A percentile compares a stretch with the other conserved stretches of the same genome.
phyloP scores from a whole-genome alignment of 805 yeast species.

The Ascoidea asiatica region DNA sequence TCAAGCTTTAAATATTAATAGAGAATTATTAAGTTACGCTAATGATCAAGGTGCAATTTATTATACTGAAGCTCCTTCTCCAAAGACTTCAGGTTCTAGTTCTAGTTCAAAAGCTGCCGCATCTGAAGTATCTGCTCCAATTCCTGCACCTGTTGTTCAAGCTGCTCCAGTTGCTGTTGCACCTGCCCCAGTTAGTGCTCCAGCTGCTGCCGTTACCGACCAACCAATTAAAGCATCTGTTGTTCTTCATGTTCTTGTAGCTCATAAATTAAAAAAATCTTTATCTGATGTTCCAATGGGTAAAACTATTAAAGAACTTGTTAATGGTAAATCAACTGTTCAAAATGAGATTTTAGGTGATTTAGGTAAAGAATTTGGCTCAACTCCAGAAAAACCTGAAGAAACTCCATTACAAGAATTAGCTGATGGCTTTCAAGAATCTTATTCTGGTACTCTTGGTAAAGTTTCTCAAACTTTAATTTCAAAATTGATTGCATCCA shows the following conservation, averaged over 20 bases:
- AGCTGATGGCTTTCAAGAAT: constrained; percentile 89
- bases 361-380: constrained; percentile 93
- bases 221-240: constrained; percentile 80
- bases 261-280: constrained; percentile 90
- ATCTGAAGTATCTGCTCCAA: constrained; percentile 14
- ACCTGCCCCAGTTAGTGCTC: constrained; percentile 18
- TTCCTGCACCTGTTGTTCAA: constrained; percentile 19
- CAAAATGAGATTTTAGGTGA: constrained; percentile 99
- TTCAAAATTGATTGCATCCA: constrained; percentile 84
- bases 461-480: constrained; percentile 84
- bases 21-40: constrained; percentile 92
- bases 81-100: constrained; percentile 19
- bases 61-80: constrained; percentile 72
- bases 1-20: constrained; percentile 75
- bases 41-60: constrained; percentile 94
- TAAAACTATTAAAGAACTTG: constrained; percentile 92
- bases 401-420: constrained; percentile 93
- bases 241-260: constrained; percentile 78
- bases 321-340: constrained; percentile 96
- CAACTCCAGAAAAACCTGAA: constrained; percentile 98
- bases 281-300: constrained; percentile 74
- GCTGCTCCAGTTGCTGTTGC: constrained; percentile 13
- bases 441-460: constrained; percentile 82
- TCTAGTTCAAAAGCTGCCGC: constrained; percentile 19
- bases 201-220: constrained; percentile 72